Evolutionary conservation across 208 protist species (phyloP), one percentile per base, ranked within the genome.

Genomic region (Vickermania ingenoplastis): DNA sequence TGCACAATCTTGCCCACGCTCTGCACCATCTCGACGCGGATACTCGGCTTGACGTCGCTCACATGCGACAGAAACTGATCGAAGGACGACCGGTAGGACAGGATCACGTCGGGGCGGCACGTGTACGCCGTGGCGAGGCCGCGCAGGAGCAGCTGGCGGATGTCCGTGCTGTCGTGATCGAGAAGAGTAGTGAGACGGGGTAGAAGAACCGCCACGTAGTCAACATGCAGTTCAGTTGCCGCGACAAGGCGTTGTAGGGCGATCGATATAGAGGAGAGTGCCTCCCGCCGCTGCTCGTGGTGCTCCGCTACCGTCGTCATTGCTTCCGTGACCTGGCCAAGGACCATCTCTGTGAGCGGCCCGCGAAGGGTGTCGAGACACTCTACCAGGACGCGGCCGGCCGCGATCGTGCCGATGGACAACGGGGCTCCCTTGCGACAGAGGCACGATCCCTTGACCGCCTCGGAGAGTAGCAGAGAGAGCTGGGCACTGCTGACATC

Each of bases 71-170:
- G 62, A 3, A 84, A 52, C 0, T 68, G 65, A 0, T 27, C 55
- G 36, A 79, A 59, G 2, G 73, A 27, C 1, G 17, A 24, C 3
- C 41, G 31, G 62, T 87, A 91, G 2, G 53, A 54, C 4, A 41
- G 3, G 17, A 77, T 57, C 3, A 74, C 73, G 7, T 50, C 50
- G 1, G 79, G 69, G 55, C 77, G 68, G 3, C 69, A 73, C 3
- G 59, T 67, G 48, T 81, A 76, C 5, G 72, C 64, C 0, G 70
- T 66, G 36, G 66, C 63, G 51, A 86, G 66, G 25, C 78, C 81
- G 49, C 80, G 79, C 36, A 88, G 17, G 23, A 84, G 53, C 7
- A 88, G 59, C 1, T 84, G 61, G 11, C 84, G 80, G 1, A 86
- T 69, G 14, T 88, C 80, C 3, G 67, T 7, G 26, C 56, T 53